Evolutionary conservation across 495 filamentous ascomycete genomes (phyloP), one percentile per base, ranked within the genome.

Genomic region (Annulohypoxylon maeteangense): DNA sequence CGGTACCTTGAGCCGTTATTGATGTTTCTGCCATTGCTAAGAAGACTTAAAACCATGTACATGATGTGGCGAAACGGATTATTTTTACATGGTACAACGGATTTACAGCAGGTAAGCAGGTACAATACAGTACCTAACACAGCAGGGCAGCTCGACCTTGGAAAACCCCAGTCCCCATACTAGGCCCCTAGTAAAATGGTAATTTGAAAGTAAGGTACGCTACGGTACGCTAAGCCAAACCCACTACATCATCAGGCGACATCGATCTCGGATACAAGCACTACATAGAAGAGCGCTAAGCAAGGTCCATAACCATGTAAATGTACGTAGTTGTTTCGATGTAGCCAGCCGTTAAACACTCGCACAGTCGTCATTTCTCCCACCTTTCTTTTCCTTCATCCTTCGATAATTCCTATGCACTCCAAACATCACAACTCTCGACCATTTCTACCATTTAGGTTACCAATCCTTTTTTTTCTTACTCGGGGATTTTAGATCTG

Each of bases 171-270:
- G 63, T 20, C 62, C 61, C 55, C 61, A n/a, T 61, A 65, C 48
- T 42, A 31, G 56, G 6, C 23, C 51, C 42, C 60, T 70, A 60
- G 45, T 65, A 64, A 61, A 29, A 32, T 65, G 36, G 29, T 48
- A 65, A 40, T 22, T 63, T 27, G 36, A 68, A 34, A 45, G 11
- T 62, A 45, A 57, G 66, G 60, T 64, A 64, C 54, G 44, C 47
- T 64, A 47, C 44, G 44, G 55, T 36, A 47, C 53, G 31, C 53
- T 68, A 68, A 36, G 60, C 65, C 60, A 65, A 68, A 36, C 70
- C 61, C 65, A 65, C 70, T 72, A 72, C 70, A 72, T 72, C 70
- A 72, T 72, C 69, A 72, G 69, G 69, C 63, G 69, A 67, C 70
- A 68, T 72, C 60, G 70, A 68, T 72, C 70, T 72, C 64, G 65